Base-by-base conservation (phyloP, 345 rosid genomes). In the Gossypium australe region DNA sequence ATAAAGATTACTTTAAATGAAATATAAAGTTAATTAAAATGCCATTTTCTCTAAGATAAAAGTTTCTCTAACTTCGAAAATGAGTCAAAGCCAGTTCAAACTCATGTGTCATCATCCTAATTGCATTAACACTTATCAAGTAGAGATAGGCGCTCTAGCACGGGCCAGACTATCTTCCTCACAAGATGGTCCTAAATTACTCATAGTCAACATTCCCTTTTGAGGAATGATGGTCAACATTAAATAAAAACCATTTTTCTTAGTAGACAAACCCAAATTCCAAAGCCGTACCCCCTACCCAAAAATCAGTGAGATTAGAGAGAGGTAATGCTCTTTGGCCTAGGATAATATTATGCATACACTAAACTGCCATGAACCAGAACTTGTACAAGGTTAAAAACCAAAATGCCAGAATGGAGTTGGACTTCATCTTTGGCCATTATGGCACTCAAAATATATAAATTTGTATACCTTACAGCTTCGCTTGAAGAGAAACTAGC, bases 391-490 rank as follows among this genome's bases (percentile, higher is more conserved):
- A 47, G n/a, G 34, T 16, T 70, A 49, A 5, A 34, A 70, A 17
- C 25, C 14, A 5, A 51, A 52, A 27, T 51, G 14, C 9, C 73
- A 52, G 17, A 70, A 52, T 52, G 27, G 47, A 29, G 60, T 11
- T 29, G 17, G 60, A 70, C 73, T 56, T 70, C 10, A 55, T 70
- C 55, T 73, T 38, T 45, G 10, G 66, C 55, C 45, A 4, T 11
- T 58, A 49, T 66, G 63, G 44, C 38, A 29, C 43, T 11, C 41
- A 60, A 69, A 51, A 3, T 17, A 41, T 43, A 47, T 57, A 60
- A 52, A 53, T 24, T 22, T 22, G 4, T 72, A 60, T 58, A 27
- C 25, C 80, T 48, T 61, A 61, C 48, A 74, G n/a, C 78, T 73
- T 61, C 22, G 27, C 2, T 51, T 20, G 1, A 61, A 66, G 62